Conservation (phyloP, 352 stramenopile genomes). For the Pythium aristosporum region DNA sequence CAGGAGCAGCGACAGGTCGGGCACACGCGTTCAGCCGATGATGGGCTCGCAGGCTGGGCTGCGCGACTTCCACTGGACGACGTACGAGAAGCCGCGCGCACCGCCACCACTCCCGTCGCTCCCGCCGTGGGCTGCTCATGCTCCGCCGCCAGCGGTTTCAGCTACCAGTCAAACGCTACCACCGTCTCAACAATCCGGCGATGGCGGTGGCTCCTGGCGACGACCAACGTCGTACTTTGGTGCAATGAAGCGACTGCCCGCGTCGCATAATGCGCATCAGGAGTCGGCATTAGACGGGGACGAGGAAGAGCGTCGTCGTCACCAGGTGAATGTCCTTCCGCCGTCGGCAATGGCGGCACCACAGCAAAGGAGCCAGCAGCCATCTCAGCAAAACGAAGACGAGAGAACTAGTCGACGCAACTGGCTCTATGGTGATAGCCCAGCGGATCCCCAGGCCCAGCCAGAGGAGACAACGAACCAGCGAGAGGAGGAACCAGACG, state of each 20-base stretch:
- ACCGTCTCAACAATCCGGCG: constrained; percentile 1
- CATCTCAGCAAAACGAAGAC: background rate
- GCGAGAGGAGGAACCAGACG: background rate
- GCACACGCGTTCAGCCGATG: background rate
- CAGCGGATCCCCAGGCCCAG: background rate
- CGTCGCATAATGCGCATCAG: background rate
- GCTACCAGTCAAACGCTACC: background rate
- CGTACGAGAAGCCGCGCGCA: constrained; percentile 30
- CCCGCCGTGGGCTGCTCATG: constrained; percentile 38
- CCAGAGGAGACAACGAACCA: constrained; percentile 2
- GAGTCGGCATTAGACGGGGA: constrained; percentile 2
- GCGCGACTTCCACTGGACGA: constrained; percentile 25
- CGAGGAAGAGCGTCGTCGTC: constrained; percentile 12
- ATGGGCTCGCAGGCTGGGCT: constrained; percentile 5
- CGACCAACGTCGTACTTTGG: constrained; percentile 58
- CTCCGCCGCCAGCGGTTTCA: background rate
- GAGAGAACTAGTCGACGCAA: background rate
- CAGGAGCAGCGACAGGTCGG: no score
- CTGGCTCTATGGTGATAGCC: constrained; percentile 6
- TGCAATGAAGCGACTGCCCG: constrained; percentile 38
- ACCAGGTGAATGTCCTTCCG: background rate
- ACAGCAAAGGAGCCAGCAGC: background rate
- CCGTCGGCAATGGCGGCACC: no score
- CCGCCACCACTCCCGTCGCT: constrained; percentile 47
- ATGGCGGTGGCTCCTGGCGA: constrained; percentile 28